Base-by-base conservation (phyloP, 2,329 filamentous ascomycete genomes). In the Teratosphaeria zuluensis region DNA sequence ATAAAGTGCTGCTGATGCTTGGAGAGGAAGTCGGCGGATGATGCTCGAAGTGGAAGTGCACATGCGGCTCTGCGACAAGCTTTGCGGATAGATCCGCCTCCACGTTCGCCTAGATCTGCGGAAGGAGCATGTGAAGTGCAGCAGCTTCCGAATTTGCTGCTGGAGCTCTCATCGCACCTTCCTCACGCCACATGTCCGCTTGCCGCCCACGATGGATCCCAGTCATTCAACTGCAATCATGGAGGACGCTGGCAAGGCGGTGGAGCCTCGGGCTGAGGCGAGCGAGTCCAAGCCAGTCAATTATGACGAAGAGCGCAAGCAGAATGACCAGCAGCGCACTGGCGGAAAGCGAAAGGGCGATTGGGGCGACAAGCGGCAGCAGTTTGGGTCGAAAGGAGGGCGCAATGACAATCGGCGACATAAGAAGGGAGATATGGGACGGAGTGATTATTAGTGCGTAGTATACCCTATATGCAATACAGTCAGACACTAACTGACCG, bases 401-500 rank as follows among this genome's bases (percentile, higher is more conserved):
- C 64, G 62, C 63, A 61, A 68, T 57, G 63, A 71, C 69, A 62
- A 63, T 65, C 66, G 67, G 64, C 62, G 69, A 60, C 65, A 70
- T 80, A 84, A 84, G 81, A 85, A 82, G 71, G 78, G 78, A 72
- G 82, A 87, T 81, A 76, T 86, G 82, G 85, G 86, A 67, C 77
- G 86, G 73, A 78, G 76, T 61, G 84, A 85, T 70, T 86, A 83
- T 75, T 80, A 80, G 86, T 88, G 77, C 71, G 81, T 74, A 55
- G 42, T 19, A 56, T 16, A 52, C 11, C 19, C 46, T 52, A 48
- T 24, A 3, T 28, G 4, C 11, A 19, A 19, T 19, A 21, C 42
- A n/a, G 42, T 48, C 42, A 48, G n/a, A 48, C 42, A 48, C 42
- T 48, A 48, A 48, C n/a, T 24, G 42, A 48, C 42, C 42, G 11